Evolutionary conservation across 768 basidiomycete species (phyloP).

Genomic region (Boletus patriciae): DNA sequence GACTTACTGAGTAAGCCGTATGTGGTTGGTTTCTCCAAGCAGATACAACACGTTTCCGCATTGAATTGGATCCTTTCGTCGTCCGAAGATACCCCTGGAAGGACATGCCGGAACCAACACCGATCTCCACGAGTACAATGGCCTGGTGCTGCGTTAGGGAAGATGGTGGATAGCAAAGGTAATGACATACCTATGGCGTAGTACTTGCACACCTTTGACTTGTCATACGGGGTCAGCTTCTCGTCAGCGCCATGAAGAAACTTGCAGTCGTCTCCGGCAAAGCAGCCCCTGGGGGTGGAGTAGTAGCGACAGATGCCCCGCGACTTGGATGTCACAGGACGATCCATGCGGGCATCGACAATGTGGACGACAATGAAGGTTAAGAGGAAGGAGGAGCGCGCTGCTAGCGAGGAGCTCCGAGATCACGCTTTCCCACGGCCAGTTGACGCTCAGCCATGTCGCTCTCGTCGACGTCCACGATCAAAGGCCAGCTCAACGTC

Average conservation of each 20-base stretch:
- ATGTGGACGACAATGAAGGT: background rate
- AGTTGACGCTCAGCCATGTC: conserved; percentile 50
- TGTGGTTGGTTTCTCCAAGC: conserved; percentile 67
- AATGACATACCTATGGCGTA: conserved; percentile 52
- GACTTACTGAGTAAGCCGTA: conserved; percentile 67
- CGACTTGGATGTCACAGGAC: conserved; percentile 68
- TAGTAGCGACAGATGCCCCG: conserved; percentile 75
- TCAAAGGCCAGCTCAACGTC: conserved; percentile 64
- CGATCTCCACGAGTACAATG: conserved; percentile 66
- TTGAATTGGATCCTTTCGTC: conserved; percentile 32
- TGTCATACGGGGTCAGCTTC: conserved; percentile 66
- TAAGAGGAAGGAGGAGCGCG: background rate
- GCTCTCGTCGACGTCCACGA: conserved; percentile 68
- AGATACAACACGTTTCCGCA: conserved; percentile 65
- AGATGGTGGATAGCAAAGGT: background rate
- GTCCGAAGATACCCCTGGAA: conserved; percentile 21
- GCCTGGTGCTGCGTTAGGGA: conserved; percentile 40
- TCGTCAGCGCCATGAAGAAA: conserved; percentile 64
- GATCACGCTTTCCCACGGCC: conserved; percentile 19
- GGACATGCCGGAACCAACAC: conserved; percentile 75
- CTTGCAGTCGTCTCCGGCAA: conserved; percentile 67
- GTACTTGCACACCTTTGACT: conserved; percentile 66
- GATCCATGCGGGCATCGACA: conserved; percentile 38
- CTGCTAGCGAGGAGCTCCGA: background rate
- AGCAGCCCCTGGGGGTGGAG: conserved; percentile 63